Evolutionary conservation across 305 asterid genomes (phyloP), one percentile per base, ranked within the genome.

Genomic region (Fraxinus latifolia): DNA sequence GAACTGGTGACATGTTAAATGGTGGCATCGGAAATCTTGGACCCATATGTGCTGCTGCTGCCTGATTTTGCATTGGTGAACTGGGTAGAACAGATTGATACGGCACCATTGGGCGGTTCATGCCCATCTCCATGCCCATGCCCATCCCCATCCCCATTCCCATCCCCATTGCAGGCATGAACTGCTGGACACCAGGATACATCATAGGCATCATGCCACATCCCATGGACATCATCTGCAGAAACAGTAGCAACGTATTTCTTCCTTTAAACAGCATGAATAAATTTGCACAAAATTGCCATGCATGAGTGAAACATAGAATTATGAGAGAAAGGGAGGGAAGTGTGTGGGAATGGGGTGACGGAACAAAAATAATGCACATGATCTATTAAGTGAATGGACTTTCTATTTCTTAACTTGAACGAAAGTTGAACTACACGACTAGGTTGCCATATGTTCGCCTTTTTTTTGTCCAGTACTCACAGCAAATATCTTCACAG

Each of bases 161-260:
- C 97, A 91, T 68, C 0, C 94, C 94, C 95, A 93, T 91, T 36
- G 93, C 85, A 0, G 96, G 91, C 92, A 95, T 90, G 91, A 89
- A 95, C 76, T 90, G 98, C 84, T 93, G 98, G 89, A 93, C 86
- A 21, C 97, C 94, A 4, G 98, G 96, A 87, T 90, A 93, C 91
- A 95, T 91, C 94, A 95, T 86, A 0, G 97, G 98, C 53, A 95
- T 85, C 93, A 95, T 90, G 65, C 96, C 92, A 67, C 92, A 93
- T 47, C 98, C 97, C 98, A 95, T 90, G 3, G 98, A 87, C 93
- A 91, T 87, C 92, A 91, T 88, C 98, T 95, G 89, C 80, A 79
- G 42, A 32, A 17, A 50, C 33, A 53, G 55, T 74, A 29, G 72
- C 74, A 47, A 44, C n/a, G 72, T 50, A 17, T 39, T 78, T 62